These are phyloP conservation scores for Sporopachydermia quercuum DNA, from an alignment of 805 yeast genomes.

Conservation along the genomic window DNA sequence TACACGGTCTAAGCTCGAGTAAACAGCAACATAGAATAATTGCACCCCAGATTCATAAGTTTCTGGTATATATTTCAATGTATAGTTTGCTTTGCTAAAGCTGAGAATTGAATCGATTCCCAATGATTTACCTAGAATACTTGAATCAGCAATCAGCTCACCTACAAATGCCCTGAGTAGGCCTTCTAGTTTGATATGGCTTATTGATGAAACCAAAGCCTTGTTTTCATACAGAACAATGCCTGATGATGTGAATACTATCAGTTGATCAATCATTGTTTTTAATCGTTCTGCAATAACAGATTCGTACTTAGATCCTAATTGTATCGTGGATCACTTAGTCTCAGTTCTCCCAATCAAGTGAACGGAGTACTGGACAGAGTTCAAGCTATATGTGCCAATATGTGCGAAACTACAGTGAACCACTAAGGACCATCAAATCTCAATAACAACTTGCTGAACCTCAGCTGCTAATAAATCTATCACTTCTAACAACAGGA, in stretches of 20 bases:
- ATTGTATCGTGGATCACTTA: too few species aligned
- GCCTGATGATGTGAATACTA: conserved; percentile 38
- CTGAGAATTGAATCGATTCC: conserved; percentile 13
- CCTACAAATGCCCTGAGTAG: conserved; percentile 29
- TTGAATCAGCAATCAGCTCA: conserved; percentile 31
- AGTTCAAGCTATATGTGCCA: too few species aligned
- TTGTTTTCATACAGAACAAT: conserved; percentile 34
- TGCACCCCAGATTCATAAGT: conserved; percentile 27
- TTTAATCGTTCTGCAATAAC: too few species aligned
- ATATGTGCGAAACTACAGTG: too few species aligned
- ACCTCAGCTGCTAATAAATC: too few species aligned
- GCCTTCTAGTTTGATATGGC: conserved; percentile 12
- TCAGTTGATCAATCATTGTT: conserved; percentile 31
- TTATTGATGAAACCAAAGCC: conserved; percentile 8
- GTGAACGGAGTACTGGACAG: too few species aligned
- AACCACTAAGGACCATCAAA: too few species aligned
- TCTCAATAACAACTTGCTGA: too few species aligned
- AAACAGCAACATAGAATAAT: conserved; percentile 25
- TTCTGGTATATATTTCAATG: conserved; percentile 29
- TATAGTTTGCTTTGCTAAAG: conserved; percentile 23
- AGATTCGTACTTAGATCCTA: too few species aligned
- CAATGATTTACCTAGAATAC: conserved; percentile 21
- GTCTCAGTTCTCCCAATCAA: too few species aligned
- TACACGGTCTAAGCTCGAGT: conserved; percentile 23
- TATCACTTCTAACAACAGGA: too few species aligned